Conservation (phyloP, 2,329 filamentous ascomycete genomes). For the Fusarium robinianum region DNA sequence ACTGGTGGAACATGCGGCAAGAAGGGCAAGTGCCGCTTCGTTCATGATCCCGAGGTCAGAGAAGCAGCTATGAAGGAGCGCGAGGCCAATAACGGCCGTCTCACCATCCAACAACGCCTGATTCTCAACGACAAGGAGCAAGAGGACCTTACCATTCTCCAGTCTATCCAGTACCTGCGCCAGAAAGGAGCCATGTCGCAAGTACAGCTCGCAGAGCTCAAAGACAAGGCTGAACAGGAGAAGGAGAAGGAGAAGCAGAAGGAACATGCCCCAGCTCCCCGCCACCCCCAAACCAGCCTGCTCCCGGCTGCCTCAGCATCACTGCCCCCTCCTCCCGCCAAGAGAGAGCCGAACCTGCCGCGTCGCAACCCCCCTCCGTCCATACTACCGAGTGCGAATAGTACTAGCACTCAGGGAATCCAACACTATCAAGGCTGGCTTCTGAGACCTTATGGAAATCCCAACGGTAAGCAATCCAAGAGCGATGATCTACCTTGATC, state of each 20-base stretch:
- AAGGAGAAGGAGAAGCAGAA: constrained; percentile 27
- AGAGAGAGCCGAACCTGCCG: constrained; percentile 40
- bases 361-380: constrained; percentile 42
- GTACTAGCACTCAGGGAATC: constrained; percentile 38
- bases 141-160: constrained; percentile 67
- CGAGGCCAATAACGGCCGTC: constrained; percentile 66
- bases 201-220: constrained; percentile 18
- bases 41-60: constrained; percentile 66
- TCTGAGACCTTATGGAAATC: constrained; percentile 43
- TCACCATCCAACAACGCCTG: constrained; percentile 68
- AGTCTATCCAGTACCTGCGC: constrained; percentile 68
- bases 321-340: constrained; percentile 43
- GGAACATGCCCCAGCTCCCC: constrained; percentile 18
- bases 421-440: constrained; percentile 47
- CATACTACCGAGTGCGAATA: constrained; percentile 39
- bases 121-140: constrained; percentile 70
- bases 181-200: constrained; percentile 58
- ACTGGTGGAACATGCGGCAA: constrained; percentile 71
- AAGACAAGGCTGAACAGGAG: constrained; percentile 17
- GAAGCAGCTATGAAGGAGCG: constrained; percentile 67
- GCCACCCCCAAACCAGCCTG: constrained; percentile 36
- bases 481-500: constrained; percentile 42
- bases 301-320: constrained; percentile 47
- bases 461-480: constrained; percentile 39
- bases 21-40: constrained; percentile 76